Base-by-base conservation (phyloP, 805 yeast genomes). In the Saturnispora kantuleensis region DNA sequence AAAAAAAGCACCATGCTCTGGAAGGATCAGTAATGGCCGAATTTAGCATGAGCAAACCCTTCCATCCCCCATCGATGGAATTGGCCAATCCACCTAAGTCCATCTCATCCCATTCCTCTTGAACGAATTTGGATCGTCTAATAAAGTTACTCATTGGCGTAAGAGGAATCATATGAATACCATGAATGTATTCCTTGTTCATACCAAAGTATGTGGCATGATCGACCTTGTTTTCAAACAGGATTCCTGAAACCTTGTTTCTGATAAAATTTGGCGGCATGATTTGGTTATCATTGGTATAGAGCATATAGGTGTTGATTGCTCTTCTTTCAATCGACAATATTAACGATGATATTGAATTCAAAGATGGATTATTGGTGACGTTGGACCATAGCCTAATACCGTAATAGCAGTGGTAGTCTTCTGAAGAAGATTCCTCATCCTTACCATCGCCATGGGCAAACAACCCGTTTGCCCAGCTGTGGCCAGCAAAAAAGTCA, bases 141-240 rank as follows among this genome's bases (percentile, higher is more conserved):
- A 81, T 68, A 48, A 63, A 72, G 1, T 80, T 68, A 18, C 83
- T 76, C 13, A 70, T 68, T 1, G 86, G 83, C 0, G 84, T 80
- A 28, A 76, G 65, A 17, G 89, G 89, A 33, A 83, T 56, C 88
- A 82, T 83, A 58, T 83, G 88, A 48, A 82, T 83, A 4, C 90
- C 90, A 52, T 82, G 86, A 43, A 80, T 81, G 54, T 76, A 82
- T 59, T 81, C 80, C 35, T 66, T 62, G 44, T 72, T 64, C 47
- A 65, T 56, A 5, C 88, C 88, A 56, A 83, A 83, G 55, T 76
- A 83, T 2, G 89, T 82, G 7, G 85, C 74, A 64, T 82, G 79
- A 55, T 77, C 85, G 46, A 79, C 67, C 56, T 81, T 81, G 64
- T 82, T 81, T 56, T 83, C 88, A 60, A 80, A 80, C 38, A 76